Base-by-base conservation (phyloP, 331 rosid genomes). In the Erythrophleum ivorense region DNA sequence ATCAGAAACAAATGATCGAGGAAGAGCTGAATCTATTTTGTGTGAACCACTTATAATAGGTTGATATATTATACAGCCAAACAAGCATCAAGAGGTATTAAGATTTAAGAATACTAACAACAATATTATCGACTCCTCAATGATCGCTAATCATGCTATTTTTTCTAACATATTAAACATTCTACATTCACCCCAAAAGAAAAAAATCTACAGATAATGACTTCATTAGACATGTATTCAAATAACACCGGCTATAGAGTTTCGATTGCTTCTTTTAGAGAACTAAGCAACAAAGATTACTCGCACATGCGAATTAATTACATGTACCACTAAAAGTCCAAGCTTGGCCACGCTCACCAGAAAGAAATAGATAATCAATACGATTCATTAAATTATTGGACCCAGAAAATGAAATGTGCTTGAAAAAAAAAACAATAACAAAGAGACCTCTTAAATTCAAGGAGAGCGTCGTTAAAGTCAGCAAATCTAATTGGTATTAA, bases 1-100 rank as follows among this genome's bases (percentile, higher is more conserved):
- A 31, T n/a, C 52, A 12, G 6, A 78, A 53, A 64, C 31, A 65
- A 57, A 60, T 15, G 60, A 34, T 29, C 14, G 29, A 48, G 18
- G 31, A 29, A 60, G 5, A 84, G 4, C 34, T 11, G 16, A 77
- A 49, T 59, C 64, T 38, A 69, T 58, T 43, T 63, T 5, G 40
- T 14, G 14, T 0, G 16, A 54, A n/a, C 66, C 19, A 3, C 6
- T 41, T 36, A 71, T 66, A 36, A 6, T 46, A 38, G 15, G 57
- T 11, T 45, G 11, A 19, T n/a, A 21, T 14, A 71, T 36, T 36
- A 82, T 24, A 82, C 40, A 57, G 41, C 63, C 16, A 71, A 63
- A 68, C 69, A 80, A 49, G 7, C 83, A 76, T 77, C 46, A 67
- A 83, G 70, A 18, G 36, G 34, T 7, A n/a, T 43, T 53, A 63